Evolutionary conservation across 2,329 filamentous ascomycete species (phyloP).

Genomic region (Calonectria hongkongensis): DNA sequence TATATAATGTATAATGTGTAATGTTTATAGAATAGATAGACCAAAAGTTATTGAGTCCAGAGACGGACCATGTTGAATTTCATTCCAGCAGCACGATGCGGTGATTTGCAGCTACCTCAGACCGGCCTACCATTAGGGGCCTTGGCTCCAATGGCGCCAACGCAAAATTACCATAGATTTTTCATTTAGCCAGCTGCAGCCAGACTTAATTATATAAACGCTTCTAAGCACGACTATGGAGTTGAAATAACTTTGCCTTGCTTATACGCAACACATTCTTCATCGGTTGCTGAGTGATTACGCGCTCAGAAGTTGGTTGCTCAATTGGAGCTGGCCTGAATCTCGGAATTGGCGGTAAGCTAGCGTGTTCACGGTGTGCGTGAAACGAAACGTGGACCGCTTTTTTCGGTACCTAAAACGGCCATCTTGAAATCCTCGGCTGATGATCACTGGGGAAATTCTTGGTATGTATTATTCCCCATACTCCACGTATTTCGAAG

Average conservation of each 20-base stretch:
- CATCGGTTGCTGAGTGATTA: not conserved
- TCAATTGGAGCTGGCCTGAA: not conserved
- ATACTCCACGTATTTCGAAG: no score
- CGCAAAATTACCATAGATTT: not conserved
- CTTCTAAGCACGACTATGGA: not conserved
- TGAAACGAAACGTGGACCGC: no score
- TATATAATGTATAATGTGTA: slow-evolving; percentile 4
- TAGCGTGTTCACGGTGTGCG: not conserved
- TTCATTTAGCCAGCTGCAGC: not conserved
- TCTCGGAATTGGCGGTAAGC: not conserved
- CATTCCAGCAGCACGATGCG: not conserved
- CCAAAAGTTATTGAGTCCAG: not conserved
- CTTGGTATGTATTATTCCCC: not conserved
- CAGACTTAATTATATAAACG: not conserved
- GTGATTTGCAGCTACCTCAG: not conserved
- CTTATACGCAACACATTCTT: not conserved
- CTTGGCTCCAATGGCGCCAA: not conserved
- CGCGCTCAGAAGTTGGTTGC: not conserved
- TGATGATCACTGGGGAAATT: no score
- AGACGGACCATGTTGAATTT: not conserved
- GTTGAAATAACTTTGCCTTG: not conserved
- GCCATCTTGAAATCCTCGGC: no score
- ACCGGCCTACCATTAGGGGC: not conserved
- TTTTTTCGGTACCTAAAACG: no score
- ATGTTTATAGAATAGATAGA: slow-evolving; percentile 14